These are phyloP conservation scores for Vigna unguiculata DNA, from an alignment of 306 rosid species.

Conservation along the genomic window DNA sequence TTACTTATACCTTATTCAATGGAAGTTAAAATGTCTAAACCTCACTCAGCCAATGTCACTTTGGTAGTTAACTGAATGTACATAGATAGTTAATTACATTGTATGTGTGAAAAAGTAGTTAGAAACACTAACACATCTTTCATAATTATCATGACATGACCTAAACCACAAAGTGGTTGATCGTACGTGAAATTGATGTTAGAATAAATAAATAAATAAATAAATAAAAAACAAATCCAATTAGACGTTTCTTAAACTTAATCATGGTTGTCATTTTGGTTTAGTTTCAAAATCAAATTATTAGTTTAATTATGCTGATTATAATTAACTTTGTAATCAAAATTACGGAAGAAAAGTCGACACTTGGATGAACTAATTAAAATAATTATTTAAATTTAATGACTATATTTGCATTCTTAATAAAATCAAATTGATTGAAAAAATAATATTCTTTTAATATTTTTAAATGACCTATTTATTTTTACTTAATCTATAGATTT, in stretches of 20 bases:
- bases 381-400: no score
- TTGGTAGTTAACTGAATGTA: not conserved
- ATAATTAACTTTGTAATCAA: no score
- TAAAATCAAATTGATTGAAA: no score
- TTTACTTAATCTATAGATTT: no score
- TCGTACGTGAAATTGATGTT: not conserved
- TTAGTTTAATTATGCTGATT: no score
- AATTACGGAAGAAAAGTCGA: no score
- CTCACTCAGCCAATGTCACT: no score
- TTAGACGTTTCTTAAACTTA: not conserved
- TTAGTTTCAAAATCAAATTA: not conserved
- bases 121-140: not conserved
- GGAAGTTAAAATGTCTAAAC: not conserved
- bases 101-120: not conserved
- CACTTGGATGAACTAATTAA: no score
- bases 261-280: not conserved
- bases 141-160: conserved; percentile 3
- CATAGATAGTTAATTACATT: not conserved
- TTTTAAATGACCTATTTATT: no score
- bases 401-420: no score
- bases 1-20: not conserved
- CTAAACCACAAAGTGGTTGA: no score
- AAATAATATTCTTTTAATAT: no score
- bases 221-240: not conserved
- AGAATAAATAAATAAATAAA: not conserved